phyloP scores from a whole-genome alignment of 2,329 filamentous ascomycete species.

The Scedosporium boydii region DNA sequence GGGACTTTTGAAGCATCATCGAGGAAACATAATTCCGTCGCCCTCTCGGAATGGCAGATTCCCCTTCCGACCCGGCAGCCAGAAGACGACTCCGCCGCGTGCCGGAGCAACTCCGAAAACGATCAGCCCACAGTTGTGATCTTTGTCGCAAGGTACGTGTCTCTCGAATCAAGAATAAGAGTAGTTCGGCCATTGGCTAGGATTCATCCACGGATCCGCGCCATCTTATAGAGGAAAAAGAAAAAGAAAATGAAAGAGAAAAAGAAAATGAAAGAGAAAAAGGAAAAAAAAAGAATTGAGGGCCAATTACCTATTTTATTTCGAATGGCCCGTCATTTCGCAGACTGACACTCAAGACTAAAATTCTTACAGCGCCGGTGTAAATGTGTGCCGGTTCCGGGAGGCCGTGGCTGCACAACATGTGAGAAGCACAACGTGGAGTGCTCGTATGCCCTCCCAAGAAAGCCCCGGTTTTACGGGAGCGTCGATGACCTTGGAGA shows the following conservation, averaged over 20 bases:
- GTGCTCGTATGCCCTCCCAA: conserved; percentile 23
- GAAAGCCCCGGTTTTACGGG: conserved; percentile 27
- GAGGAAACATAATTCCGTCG: neutral
- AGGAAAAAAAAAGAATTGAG: too few species aligned
- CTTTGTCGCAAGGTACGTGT: conserved; percentile 22
- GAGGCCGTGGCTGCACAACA: conserved; percentile 20
- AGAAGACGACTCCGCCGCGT: conserved; percentile 22
- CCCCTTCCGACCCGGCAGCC: conserved; percentile 10
- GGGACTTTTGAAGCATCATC: neutral
- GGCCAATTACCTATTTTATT: too few species aligned
- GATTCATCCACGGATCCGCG: too few species aligned
- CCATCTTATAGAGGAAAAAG: too few species aligned
- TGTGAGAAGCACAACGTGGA: conserved; percentile 22
- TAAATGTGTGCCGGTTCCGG: conserved; percentile 22
- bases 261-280: too few species aligned
- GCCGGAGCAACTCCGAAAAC: conserved; percentile 24
- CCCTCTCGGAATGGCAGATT: neutral
- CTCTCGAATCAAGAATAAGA: neutral
- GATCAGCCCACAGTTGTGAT: conserved; percentile 25
- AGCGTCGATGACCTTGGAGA: conserved; percentile 26
- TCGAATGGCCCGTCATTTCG: too few species aligned
- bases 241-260: too few species aligned
- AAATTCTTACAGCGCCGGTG: conserved; percentile 18
- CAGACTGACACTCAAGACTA: neutral
- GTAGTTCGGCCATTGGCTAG: too few species aligned